Conservation (phyloP, 1,284 basidiomycete species). For the Ganoderma leucocontextum region DNA sequence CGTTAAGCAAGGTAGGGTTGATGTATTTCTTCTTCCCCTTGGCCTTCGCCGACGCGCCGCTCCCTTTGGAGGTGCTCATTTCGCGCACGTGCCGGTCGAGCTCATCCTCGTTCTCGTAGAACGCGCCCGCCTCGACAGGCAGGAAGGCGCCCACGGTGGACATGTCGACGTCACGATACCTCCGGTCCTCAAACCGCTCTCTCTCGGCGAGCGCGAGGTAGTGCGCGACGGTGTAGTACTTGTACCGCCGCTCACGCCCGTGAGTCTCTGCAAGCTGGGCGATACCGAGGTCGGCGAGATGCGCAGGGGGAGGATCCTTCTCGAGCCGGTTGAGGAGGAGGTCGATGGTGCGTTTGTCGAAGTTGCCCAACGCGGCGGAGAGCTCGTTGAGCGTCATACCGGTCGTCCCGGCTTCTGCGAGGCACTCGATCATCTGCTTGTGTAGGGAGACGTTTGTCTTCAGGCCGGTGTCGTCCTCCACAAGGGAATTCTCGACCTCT, state of each 20-base stretch:
- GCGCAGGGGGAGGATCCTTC: slow-evolving; percentile 66
- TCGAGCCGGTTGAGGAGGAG: slow-evolving; percentile 75
- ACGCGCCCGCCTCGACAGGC: slow-evolving; percentile 49
- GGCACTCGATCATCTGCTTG: slow-evolving; percentile 74
- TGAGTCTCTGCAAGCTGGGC: slow-evolving; percentile 75
- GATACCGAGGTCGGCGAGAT: slow-evolving; percentile 74
- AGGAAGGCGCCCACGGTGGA: slow-evolving; percentile 62
- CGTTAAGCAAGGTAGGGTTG: slow-evolving; percentile 40
- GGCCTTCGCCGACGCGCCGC: slow-evolving; percentile 17
- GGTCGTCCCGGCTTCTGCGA: slow-evolving; percentile 68
- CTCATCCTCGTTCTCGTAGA: slow-evolving; percentile 58
- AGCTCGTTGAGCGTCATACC: slow-evolving; percentile 81
- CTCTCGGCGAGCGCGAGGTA: slow-evolving; percentile 63
- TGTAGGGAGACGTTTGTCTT: slow-evolving; percentile 74
- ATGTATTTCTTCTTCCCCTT: slow-evolving; percentile 38
- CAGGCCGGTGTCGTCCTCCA: slow-evolving; percentile 45
- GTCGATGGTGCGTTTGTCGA: slow-evolving; percentile 83
- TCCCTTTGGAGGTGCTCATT: slow-evolving; percentile 45
- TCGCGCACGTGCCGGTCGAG: slow-evolving; percentile 58
- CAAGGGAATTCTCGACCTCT: slow-evolving; percentile 21
- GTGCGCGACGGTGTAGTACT: slow-evolving; percentile 76
- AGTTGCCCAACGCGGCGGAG: slow-evolving; percentile 65
- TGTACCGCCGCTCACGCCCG: slow-evolving; percentile 82
- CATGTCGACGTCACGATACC: slow-evolving; percentile 56
- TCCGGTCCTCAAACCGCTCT: slow-evolving; percentile 64